Evolutionary conservation across 106 monocot genomes (phyloP).

Genomic region (Dendrobium officinale): DNA sequence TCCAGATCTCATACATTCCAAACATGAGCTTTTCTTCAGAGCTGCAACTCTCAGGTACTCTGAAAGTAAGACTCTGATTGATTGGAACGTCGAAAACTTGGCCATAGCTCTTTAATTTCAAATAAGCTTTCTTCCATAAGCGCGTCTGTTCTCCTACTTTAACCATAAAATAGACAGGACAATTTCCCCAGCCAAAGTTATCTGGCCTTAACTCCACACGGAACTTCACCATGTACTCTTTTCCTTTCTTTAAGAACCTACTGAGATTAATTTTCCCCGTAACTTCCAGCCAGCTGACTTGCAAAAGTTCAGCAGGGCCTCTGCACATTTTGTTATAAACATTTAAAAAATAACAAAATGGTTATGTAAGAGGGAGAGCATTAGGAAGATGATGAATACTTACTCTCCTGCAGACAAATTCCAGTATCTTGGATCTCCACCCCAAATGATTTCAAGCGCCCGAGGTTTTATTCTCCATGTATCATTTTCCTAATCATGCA

Average conservation of each 20-base stretch:
- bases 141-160: background rate
- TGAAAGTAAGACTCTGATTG: background rate
- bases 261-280: background rate
- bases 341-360: background rate
- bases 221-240: conserved; percentile 8
- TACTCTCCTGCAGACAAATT: background rate
- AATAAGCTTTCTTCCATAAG: conserved; percentile 5
- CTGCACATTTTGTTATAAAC: conserved; percentile 3
- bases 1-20: conserved; percentile 29
- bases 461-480: conserved; percentile 5
- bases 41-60: background rate
- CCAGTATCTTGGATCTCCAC: conserved; percentile 12
- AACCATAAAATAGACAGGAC: conserved; percentile 9
- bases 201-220: conserved; percentile 9
- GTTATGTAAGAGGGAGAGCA: background rate
- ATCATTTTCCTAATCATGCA: background rate
- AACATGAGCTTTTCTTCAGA: conserved; percentile 8
- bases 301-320: conserved; percentile 5
- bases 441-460: conserved; percentile 11
- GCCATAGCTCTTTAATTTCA: background rate
- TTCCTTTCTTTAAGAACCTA: background rate
- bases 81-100: background rate
- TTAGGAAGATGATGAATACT: background rate
- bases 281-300: conserved; percentile 23
- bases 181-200: conserved; percentile 17